Percentiles rank a stretch among this genome's conserved stretches.
These are phyloP conservation scores for Skeletonema potamos DNA, from an alignment of 108 stramenopile genomes.

Conservation along the genomic window DNA sequence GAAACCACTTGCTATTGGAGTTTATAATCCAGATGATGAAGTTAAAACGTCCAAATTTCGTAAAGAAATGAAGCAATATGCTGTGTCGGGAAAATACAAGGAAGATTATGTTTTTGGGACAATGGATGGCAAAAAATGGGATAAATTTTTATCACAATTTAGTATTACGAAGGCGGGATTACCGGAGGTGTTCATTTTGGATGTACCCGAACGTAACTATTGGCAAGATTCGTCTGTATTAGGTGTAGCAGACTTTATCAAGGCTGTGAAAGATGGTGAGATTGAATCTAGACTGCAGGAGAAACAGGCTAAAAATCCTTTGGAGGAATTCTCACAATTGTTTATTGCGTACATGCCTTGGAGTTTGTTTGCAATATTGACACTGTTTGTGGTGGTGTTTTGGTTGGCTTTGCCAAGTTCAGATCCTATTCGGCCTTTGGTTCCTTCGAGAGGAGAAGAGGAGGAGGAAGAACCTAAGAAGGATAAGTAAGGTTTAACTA, in stretches of 20 bases:
- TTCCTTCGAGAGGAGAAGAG: neutral
- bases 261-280: constrained; percentile 29
- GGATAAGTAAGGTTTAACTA: neutral
- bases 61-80: constrained; percentile 56
- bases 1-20: constrained; percentile 69
- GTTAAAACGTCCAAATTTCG: constrained; percentile 41
- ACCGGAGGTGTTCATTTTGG: constrained; percentile 74
- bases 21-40: constrained; percentile 54
- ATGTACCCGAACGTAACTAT: constrained; percentile 58
- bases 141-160: constrained; percentile 75
- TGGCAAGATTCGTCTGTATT: constrained; percentile 61
- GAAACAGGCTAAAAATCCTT: constrained; percentile 5
- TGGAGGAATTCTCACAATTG: constrained; percentile 28
- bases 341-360: constrained; percentile 48
- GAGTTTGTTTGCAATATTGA: constrained; percentile 37
- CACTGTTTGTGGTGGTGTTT: constrained; percentile 28
- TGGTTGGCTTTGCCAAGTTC: constrained; percentile 16
- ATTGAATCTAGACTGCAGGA: constrained; percentile 36
- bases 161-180: constrained; percentile 43
- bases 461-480: neutral
- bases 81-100: constrained; percentile 29
- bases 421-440: neutral
- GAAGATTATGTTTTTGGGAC: constrained; percentile 69
- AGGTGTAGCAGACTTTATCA: constrained; percentile 31
- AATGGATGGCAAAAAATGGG: constrained; percentile 79